Evolutionary conservation across 345 rosid species (phyloP), one percentile per base, ranked within the genome.

Genomic region (Raphanus sativus): DNA sequence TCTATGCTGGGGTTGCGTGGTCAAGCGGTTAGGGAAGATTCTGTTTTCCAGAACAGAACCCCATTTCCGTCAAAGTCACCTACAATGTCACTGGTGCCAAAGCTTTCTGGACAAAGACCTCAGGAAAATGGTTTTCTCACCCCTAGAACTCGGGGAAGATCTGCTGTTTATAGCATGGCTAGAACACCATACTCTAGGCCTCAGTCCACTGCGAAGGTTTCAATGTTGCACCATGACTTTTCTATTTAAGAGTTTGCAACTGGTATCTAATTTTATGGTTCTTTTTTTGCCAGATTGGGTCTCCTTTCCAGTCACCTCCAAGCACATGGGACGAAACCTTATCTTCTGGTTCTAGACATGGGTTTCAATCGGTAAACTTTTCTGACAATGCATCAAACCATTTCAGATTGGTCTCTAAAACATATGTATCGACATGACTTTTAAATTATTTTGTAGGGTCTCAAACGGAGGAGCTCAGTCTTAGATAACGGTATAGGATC

Each of bases 121-220:
- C 66, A 81, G 80, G 90, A 82, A 71, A 92, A 92, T 85, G 87
- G 91, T 74, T 89, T 84, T 87, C 68, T 78, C 61, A 87, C 96
- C 55, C 96, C 98, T 78, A 91, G 94, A 76, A 83, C 88, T 21
- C 82, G 86, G 40, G 98, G 98, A 76, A 86, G 94, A 82, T 87
- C 98, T 83, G 98, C 98, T 62, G 78, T 96, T 64, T 91, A 96
- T 80, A 90, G 82, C 83, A 91, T 96, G 98, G 93, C 98, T 33
- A 83, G 93, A 69, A 84, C 92, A 64, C 97, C 98, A 42, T 88
- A 93, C 82, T 85, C 97, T 69, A 87, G 93, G 83, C 86, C 83
- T 71, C 89, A 83, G 58, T 81, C 84, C 64, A 63, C 86, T 17
- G 73, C 73, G 69, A 90, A 91, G 97, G 99, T 95, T 36, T 74